Evolutionary conservation across 768 basidiomycete species (phyloP).

Genomic region (Naganishia kalamii): DNA sequence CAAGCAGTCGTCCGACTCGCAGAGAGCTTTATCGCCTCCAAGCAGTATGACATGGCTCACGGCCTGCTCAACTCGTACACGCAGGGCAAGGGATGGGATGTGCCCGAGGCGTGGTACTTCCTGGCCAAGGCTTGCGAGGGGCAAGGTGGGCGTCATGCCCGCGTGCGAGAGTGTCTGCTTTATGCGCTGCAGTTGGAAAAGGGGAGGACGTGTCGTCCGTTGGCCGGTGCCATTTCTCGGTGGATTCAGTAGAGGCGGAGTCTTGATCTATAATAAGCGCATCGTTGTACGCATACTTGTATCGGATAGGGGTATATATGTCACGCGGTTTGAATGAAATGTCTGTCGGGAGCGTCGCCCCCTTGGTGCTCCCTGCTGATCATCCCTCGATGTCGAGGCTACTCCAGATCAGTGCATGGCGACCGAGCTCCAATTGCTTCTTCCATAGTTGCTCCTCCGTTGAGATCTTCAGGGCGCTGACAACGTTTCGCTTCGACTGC

Average conservation of each 20-base stretch:
- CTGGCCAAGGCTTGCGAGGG: constrained; percentile 72
- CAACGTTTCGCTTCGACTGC: too few relatives aligned
- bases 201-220: constrained; percentile 42
- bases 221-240: constrained; percentile 14
- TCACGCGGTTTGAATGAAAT: too few relatives aligned
- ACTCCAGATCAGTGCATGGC: too few relatives aligned
- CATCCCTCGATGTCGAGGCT: too few relatives aligned
- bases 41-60: constrained; percentile 71
- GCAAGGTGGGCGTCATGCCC: constrained; percentile 60
- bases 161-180: constrained; percentile 67
- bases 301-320: too few relatives aligned
- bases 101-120: constrained; percentile 91
- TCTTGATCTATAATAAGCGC: too few relatives aligned
- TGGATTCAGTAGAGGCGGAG: constrained; percentile 2
- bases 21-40: constrained; percentile 60
- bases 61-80: constrained; percentile 71
- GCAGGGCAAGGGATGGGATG: constrained; percentile 69
- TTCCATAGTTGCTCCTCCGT: too few relatives aligned
- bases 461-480: too few relatives aligned
- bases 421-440: too few relatives aligned
- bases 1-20: constrained; percentile 72
- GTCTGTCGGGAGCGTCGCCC: too few relatives aligned
- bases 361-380: too few relatives aligned
- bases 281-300: too few relatives aligned
- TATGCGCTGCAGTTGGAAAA: constrained; percentile 57